A percentile compares a stretch with the other conserved stretches of the same genome.
phyloP scores from a whole-genome alignment of 139 green algal genomes.

The Chlorella sp. region DNA sequence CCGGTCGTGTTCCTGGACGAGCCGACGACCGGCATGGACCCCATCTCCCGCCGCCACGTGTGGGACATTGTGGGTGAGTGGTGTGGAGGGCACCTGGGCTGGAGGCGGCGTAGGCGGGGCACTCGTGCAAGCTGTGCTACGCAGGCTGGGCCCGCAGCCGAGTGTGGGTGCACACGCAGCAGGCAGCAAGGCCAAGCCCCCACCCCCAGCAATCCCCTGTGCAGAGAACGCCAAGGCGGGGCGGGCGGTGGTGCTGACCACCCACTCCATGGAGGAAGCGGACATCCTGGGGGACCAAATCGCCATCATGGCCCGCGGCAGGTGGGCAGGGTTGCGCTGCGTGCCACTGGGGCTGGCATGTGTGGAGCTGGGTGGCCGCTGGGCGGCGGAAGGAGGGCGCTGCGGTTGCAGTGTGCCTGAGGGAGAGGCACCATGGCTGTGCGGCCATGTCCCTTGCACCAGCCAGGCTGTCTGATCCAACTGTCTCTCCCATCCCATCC shows the following conservation, averaged over 20 bases:
- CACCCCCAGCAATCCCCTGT: too few species aligned
- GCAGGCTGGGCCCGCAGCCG: too few species aligned
- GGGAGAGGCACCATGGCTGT: neutral
- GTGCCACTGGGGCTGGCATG: neutral
- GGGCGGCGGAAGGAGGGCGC: neutral
- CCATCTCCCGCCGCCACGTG: slow-evolving; percentile 86
- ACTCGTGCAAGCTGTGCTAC: too few species aligned
- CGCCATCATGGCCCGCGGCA: slow-evolving; percentile 92
- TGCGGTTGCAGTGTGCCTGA: neutral
- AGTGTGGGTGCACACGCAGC: too few species aligned
- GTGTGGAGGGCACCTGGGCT: neutral
- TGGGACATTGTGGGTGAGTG: slow-evolving; percentile 90
- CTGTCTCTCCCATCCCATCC: neutral
- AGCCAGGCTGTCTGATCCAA: neutral
- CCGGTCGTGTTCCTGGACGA: slow-evolving; percentile 94
- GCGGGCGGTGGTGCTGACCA: slow-evolving; percentile 92
- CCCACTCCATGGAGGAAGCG: slow-evolving; percentile 97
- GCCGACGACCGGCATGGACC: slow-evolving; percentile 94
- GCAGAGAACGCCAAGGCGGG: slow-evolving; percentile 45
- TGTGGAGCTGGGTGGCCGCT: neutral
- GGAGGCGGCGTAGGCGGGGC: too few species aligned
- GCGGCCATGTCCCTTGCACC: neutral
- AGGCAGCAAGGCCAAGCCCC: neutral
- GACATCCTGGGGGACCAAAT: slow-evolving; percentile 94
- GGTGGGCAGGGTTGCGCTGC: neutral